Conservation (phyloP, 2,329 filamentous ascomycete genomes). For the Mollisia scopiformis region DNA sequence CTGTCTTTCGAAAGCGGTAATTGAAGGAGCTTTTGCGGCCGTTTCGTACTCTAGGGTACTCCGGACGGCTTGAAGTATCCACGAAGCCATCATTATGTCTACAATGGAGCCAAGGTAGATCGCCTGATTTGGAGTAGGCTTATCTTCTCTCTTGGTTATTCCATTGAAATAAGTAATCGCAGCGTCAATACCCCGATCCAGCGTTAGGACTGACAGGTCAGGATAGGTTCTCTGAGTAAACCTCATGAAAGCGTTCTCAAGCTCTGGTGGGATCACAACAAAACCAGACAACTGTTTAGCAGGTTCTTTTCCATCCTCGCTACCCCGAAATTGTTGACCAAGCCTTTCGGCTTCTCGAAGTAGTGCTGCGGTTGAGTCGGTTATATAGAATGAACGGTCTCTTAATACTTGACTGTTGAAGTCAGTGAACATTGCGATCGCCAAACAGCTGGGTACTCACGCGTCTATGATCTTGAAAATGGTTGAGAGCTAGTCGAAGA, state of each 20-base stretch:
- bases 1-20: neutral
- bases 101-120: neutral
- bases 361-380: neutral
- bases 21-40: neutral
- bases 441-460: neutral
- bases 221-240: neutral
- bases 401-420: neutral
- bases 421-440: neutral
- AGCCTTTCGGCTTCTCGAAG: neutral
- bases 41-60: neutral
- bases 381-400: neutral
- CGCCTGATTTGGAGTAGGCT: neutral
- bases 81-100: neutral
- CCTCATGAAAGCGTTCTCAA: neutral
- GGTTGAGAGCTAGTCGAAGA: neutral
- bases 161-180: neutral
- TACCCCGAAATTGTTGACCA: neutral
- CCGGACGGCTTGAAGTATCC: neutral
- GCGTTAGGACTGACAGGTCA: neutral
- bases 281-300: neutral
- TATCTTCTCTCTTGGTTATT: neutral
- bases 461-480: neutral
- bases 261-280: neutral
- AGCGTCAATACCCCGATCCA: neutral
- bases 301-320: neutral